Evolutionary conservation across 108 stramenopile genomes (phyloP).

Genomic region (Fragilaria radians): DNA sequence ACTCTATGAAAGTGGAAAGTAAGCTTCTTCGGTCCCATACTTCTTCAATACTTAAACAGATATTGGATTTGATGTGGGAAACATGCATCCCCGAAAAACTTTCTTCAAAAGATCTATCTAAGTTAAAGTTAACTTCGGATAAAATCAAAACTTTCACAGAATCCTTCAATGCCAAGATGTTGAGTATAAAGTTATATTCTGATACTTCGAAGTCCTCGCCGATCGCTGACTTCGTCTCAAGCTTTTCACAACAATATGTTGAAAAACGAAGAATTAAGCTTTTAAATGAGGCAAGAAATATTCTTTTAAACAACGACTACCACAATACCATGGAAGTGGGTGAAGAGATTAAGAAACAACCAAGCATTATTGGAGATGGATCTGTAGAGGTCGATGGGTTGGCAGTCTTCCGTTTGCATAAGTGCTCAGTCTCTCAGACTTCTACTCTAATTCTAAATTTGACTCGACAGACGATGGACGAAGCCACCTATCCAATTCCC

Average conservation of each 20-base stretch:
- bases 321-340: slow-evolving; percentile 73
- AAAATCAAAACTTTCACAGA: slow-evolving; percentile 24
- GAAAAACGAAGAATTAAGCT: slow-evolving; percentile 54
- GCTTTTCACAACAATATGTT: slow-evolving; percentile 44
- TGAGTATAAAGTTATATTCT: slow-evolving; percentile 18
- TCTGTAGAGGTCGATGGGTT: too few relatives aligned
- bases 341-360: slow-evolving; percentile 26
- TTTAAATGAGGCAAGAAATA: slow-evolving; percentile 48
- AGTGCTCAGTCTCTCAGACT: slow-evolving; percentile 57
- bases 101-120: slow-evolving; percentile 22
- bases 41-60: slow-evolving; percentile 38
- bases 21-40: slow-evolving; percentile 22
- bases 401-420: slow-evolving; percentile 50
- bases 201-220: slow-evolving; percentile 5
- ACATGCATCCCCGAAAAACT: slow-evolving; percentile 40
- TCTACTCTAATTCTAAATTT: slow-evolving; percentile 50
- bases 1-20: slow-evolving; percentile 41
- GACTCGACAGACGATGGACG: slow-evolving; percentile 59
- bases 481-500: slow-evolving; percentile 47
- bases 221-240: slow-evolving; percentile 17
- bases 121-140: slow-evolving; percentile 18
- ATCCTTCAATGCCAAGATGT: slow-evolving; percentile 45
- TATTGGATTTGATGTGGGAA: slow-evolving; percentile 39
- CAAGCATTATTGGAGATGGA: slow-evolving; percentile 7
- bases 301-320: slow-evolving; percentile 70